A percentile compares a stretch with the other conserved stretches of the same genome.
Evolutionary conservation across 225 moss, liverwort and hornwort species (phyloP).

Genomic region (Polytrichum commune): DNA sequence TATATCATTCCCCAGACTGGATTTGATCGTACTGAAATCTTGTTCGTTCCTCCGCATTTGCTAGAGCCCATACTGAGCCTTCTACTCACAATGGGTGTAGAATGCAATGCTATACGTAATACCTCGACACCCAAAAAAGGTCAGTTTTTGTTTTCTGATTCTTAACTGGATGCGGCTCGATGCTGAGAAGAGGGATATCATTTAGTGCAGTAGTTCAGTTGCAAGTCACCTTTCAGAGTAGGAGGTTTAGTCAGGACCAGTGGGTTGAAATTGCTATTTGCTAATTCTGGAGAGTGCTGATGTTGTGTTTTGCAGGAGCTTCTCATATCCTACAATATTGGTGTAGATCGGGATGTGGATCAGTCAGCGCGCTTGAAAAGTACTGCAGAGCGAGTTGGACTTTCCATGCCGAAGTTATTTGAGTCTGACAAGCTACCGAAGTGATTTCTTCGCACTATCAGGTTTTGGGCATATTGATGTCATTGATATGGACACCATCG

Average conservation of each 20-base stretch:
- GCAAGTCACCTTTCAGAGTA: too few species aligned
- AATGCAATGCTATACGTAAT: conserved; percentile 42
- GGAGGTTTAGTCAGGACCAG: too few species aligned
- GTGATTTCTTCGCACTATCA: conserved; percentile 64
- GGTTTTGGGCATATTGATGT: conserved; percentile 90
- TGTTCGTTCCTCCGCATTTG: conserved; percentile 23
- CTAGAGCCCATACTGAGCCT: conserved; percentile 56
- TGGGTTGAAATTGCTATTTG: too few species aligned
- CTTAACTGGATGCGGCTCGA: conserved; percentile 11
- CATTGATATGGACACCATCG: conserved; percentile 98
- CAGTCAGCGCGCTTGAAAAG: conserved; percentile 52
- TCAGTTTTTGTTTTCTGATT: neutral
- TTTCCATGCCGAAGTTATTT: conserved; percentile 67
- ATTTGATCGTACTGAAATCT: too few species aligned
- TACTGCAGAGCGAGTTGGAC: conserved; percentile 78
- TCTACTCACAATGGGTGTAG: conserved; percentile 50
- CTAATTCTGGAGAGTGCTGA: too few species aligned
- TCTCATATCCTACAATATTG: conserved; percentile 85
- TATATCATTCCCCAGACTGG: neutral
- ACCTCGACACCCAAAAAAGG: conserved; percentile 12
- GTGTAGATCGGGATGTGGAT: conserved; percentile 75
- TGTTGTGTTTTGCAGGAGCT: conserved; percentile 54
- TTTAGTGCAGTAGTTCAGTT: too few species aligned
- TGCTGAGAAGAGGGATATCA: conserved; percentile 12
- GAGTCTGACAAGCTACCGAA: conserved; percentile 17